A percentile compares a stretch with the other conserved stretches of the same genome.
Evolutionary conservation across 345 rosid species (phyloP).

Genomic region (Lepidium aucheri): DNA sequence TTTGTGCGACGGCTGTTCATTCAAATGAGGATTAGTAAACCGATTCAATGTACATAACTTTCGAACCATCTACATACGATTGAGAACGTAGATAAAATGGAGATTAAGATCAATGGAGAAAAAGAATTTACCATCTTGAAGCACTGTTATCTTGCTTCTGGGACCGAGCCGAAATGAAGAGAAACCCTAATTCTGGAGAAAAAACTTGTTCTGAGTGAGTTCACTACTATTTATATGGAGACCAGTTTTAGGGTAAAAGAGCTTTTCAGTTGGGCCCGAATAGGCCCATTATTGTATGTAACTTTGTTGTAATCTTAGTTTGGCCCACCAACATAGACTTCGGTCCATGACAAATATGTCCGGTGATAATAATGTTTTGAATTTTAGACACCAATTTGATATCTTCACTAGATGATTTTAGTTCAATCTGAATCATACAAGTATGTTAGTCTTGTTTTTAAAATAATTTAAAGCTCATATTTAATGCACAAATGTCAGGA

Average conservation of each 20-base stretch:
- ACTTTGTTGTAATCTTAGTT: neutral
- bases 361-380: no score
- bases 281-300: neutral
- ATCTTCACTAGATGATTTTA: no score
- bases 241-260: neutral
- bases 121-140: slow-evolving; percentile 15
- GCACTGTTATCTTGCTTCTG: neutral
- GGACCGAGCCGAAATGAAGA: neutral
- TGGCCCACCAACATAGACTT: neutral
- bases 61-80: neutral
- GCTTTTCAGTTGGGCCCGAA: neutral
- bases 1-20: slow-evolving; percentile 82
- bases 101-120: neutral
- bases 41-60: neutral
- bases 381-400: no score
- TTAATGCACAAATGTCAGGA: no score
- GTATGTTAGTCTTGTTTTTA: no score
- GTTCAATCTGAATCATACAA: no score
- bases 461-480: no score
- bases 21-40: neutral
- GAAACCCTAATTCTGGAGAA: slow-evolving; percentile 13
- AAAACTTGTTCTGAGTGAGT: accelerated
- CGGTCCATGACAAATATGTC: neutral
- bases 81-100: no score
- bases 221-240: neutral